Percentiles rank a stretch among this genome's conserved stretches.
Evolutionary conservation across 2,329 filamentous ascomycete genomes (phyloP).

Genomic region (Fusarium floridanum): DNA sequence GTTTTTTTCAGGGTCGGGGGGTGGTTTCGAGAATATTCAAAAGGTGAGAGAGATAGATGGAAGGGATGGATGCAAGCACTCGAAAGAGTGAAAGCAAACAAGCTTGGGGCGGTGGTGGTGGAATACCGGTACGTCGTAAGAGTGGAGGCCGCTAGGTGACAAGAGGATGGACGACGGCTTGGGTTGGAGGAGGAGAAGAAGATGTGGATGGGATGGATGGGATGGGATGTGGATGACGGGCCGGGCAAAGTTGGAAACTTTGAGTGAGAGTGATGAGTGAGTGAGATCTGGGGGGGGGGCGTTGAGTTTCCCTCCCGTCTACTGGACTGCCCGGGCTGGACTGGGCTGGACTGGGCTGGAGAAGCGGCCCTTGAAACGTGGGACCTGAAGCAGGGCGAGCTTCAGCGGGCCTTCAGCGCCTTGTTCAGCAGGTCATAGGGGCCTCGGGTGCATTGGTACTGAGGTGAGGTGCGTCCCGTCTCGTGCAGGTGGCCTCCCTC

Average conservation of each 20-base stretch:
- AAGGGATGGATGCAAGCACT: conserved; percentile 5
- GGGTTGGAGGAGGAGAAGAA: conserved; percentile 13
- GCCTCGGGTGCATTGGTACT: not conserved
- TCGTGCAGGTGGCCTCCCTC: not conserved
- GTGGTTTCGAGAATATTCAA: conserved; percentile 5
- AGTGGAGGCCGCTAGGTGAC: conserved; percentile 35
- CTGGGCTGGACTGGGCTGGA: not conserved
- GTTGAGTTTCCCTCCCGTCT: not conserved
- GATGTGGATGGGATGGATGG: not conserved
- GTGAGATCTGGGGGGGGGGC: not conserved
- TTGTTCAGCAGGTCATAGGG: conserved; percentile 22
- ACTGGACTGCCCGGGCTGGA: no score
- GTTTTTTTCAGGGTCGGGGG: not conserved
- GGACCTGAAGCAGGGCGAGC: conserved; percentile 7
- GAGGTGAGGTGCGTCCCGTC: not conserved
- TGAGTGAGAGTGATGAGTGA: not conserved
- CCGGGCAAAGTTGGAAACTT: conserved; percentile 20
- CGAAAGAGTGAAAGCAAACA: conserved; percentile 2
- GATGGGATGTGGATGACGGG: conserved; percentile 10
- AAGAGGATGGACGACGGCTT: conserved; percentile 8
- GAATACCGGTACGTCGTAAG: conserved; percentile 24
- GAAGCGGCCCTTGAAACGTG: conserved; percentile 10
- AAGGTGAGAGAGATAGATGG: not conserved
- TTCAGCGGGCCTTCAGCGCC: conserved; percentile 12
- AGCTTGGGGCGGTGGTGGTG: conserved; percentile 20